These are phyloP conservation scores for Apiotrichum brassicae DNA, from an alignment of 1,284 basidiomycete species.

Conservation along the genomic window DNA sequence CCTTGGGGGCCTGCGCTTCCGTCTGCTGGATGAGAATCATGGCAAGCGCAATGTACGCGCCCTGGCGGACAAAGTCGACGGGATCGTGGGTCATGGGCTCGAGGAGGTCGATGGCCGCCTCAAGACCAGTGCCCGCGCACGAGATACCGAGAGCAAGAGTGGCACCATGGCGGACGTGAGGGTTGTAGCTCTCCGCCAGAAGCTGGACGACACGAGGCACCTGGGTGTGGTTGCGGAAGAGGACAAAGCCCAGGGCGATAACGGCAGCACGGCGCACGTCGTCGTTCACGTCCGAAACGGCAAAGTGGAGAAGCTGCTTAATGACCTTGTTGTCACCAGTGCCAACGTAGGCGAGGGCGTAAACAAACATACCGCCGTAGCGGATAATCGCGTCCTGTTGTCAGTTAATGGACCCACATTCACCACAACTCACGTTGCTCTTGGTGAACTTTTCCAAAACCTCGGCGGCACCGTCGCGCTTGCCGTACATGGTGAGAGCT, in stretches of 20 bases:
- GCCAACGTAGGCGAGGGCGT: slow-evolving; percentile 89
- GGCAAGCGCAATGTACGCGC: slow-evolving; percentile 88
- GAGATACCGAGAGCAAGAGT: slow-evolving; percentile 82
- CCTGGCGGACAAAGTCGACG: slow-evolving; percentile 94
- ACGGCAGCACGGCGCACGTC: slow-evolving; percentile 92
- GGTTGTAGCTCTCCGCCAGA: slow-evolving; percentile 93
- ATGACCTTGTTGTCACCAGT: slow-evolving; percentile 89
- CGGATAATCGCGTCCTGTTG: slow-evolving; percentile 83
- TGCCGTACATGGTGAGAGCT: slow-evolving; percentile 82
- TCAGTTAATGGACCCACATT: not conserved
- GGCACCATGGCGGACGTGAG: slow-evolving; percentile 93
- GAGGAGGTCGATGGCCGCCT: slow-evolving; percentile 88
- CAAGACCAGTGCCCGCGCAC: slow-evolving; percentile 91
- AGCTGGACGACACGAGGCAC: slow-evolving; percentile 93
- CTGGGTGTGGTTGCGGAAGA: slow-evolving; percentile 90
- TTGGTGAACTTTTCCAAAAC: slow-evolving; percentile 67
- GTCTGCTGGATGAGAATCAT: slow-evolving; percentile 95
- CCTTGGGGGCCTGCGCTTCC: slow-evolving; percentile 75
- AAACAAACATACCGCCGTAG: slow-evolving; percentile 91
- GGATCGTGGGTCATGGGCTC: slow-evolving; percentile 96
- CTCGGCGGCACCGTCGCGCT: slow-evolving; percentile 78
- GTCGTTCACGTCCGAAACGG: slow-evolving; percentile 93
- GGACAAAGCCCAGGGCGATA: slow-evolving; percentile 84
- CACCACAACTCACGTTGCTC: slow-evolving; percentile 63
- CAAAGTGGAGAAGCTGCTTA: slow-evolving; percentile 81